Conservation (phyloP, 148 eudicot genomes). For the Arbutus unedo region DNA sequence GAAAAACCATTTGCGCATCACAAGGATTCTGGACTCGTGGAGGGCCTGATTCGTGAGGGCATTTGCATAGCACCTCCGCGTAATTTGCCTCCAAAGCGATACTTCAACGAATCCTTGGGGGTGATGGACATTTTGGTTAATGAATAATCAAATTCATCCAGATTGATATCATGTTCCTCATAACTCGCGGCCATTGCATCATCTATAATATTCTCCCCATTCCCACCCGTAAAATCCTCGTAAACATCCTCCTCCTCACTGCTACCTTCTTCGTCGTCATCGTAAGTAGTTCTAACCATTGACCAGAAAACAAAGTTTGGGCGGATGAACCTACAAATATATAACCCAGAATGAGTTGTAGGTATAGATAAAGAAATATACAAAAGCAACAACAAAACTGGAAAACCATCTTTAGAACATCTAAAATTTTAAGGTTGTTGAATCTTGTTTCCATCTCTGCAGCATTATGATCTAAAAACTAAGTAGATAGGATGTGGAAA, state of each 20-base stretch:
- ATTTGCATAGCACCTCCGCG: slow-evolving; percentile 38
- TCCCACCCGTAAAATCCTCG: slow-evolving; percentile 27
- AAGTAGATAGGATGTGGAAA: neutral
- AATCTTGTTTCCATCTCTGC: neutral
- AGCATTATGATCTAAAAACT: neutral
- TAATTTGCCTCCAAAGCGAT: slow-evolving; percentile 29
- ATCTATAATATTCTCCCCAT: slow-evolving; percentile 18
- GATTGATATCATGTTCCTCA: slow-evolving; percentile 41
- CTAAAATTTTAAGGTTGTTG: neutral
- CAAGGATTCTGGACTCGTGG: slow-evolving; percentile 70
- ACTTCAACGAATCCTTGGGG: slow-evolving; percentile 48
- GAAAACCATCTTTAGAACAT: neutral
- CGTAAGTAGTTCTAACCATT: slow-evolving; percentile 65
- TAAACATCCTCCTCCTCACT: slow-evolving; percentile 53
- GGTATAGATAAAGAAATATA: neutral
- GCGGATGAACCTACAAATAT: slow-evolving; percentile 58
- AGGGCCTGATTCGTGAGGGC: slow-evolving; percentile 92
- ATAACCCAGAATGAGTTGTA: slow-evolving; percentile 13
- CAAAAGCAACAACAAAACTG: neutral
- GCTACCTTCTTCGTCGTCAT: slow-evolving; percentile 56
- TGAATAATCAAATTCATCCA: slow-evolving; percentile 55
- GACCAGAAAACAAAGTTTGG: slow-evolving; percentile 86
- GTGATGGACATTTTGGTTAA: slow-evolving; percentile 88
- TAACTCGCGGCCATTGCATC: slow-evolving; percentile 33
- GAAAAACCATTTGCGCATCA: slow-evolving; percentile 21